Conservation (phyloP, 106 monocot genomes). For the Dendrobium officinale region DNA sequence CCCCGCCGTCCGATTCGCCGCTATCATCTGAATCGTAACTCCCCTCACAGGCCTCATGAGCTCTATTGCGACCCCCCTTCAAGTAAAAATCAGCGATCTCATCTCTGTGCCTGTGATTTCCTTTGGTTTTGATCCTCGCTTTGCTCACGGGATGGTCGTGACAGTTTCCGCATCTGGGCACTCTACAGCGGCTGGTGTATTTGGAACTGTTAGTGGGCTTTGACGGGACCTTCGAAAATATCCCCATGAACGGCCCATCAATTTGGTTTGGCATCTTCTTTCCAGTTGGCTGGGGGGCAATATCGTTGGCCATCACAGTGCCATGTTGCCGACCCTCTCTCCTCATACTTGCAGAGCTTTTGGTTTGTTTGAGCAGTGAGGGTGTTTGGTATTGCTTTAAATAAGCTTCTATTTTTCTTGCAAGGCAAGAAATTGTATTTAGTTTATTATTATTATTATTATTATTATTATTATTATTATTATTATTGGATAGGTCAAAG, state of each 20-base stretch:
- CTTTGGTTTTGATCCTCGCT: not conserved
- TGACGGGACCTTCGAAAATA: not conserved
- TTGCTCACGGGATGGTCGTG: not conserved
- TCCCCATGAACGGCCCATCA: not conserved
- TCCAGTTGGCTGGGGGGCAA: not conserved
- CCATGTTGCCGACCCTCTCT: conserved; percentile 8
- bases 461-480: no score
- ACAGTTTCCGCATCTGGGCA: not conserved
- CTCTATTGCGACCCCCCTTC: not conserved
- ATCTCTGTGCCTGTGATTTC: not conserved
- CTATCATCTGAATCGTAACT: not conserved
- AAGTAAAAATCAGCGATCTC: not conserved
- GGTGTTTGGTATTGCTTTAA: not conserved
- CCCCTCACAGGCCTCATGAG: not conserved
- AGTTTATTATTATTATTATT: no score
- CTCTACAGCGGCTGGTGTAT: conserved; percentile 1
- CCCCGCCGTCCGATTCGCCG: not conserved
- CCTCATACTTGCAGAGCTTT: not conserved
- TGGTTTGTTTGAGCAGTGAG: no score
- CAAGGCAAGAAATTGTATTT: not conserved
- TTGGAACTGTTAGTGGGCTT: not conserved
- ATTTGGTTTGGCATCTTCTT: not conserved
- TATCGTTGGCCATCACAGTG: not conserved
- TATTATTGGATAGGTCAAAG: no score
- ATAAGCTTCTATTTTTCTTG: not conserved